Conservation (phyloP, 495 filamentous ascomycete genomes). For the Sordaria brevicollis region DNA sequence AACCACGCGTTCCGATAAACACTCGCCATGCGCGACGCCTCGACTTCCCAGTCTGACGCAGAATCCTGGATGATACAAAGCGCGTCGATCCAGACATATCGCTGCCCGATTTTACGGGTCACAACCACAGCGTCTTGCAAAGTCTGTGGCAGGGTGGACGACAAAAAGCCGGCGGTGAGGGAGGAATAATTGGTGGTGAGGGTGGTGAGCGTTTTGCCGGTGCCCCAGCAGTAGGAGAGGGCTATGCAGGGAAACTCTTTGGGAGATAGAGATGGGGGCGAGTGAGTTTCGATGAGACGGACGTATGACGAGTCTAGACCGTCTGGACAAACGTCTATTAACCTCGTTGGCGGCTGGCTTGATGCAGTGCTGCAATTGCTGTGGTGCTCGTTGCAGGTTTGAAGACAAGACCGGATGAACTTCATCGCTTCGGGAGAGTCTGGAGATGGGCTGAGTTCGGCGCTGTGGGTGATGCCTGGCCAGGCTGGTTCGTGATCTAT, state of each 20-base stretch:
- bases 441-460: not conserved
- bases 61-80: conserved; percentile 3
- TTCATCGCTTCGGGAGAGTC: not conserved
- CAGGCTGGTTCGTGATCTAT: not conserved
- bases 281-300: too few species aligned
- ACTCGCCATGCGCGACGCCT: conserved; percentile 1
- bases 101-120: not conserved
- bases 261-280: too few species aligned
- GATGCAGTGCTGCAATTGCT: not conserved
- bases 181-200: not conserved
- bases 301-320: not conserved
- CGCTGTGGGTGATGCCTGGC: not conserved
- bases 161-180: not conserved
- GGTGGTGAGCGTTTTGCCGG: not conserved
- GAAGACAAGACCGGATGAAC: conserved; percentile 1
- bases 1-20: conserved; percentile 1
- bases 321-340: not conserved
- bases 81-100: not conserved
- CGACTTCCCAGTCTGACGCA: conserved; percentile 2
- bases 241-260: not conserved
- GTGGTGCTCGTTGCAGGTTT: not conserved
- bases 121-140: not conserved
- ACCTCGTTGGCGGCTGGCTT: not conserved
- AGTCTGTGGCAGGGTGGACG: not conserved
- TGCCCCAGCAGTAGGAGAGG: conserved; percentile 3